Conservation (phyloP, 345 rosid genomes). For the Reutealis trisperma region DNA sequence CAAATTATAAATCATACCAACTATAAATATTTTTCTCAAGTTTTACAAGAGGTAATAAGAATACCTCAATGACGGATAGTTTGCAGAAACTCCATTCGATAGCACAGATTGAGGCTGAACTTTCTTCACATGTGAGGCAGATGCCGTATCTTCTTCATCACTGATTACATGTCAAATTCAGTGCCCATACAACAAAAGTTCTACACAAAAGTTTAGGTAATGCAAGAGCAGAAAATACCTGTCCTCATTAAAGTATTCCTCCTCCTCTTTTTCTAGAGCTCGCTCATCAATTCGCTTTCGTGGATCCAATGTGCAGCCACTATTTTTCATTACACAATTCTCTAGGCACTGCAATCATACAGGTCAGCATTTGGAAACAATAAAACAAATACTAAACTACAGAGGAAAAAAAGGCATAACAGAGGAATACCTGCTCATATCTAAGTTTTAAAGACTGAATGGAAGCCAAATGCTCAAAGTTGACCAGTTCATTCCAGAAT, state of each 20-base stretch:
- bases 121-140: slow-evolving; percentile 62
- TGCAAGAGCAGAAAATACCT: slow-evolving; percentile 45
- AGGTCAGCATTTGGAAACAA: slow-evolving; percentile 20
- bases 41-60: slow-evolving; percentile 9
- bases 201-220: background rate
- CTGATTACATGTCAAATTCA: slow-evolving; percentile 45
- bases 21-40: background rate
- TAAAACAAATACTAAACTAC: slow-evolving; percentile 11
- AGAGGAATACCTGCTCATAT: slow-evolving; percentile 67
- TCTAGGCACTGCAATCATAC: slow-evolving; percentile 70
- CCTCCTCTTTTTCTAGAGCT: slow-evolving; percentile 95
- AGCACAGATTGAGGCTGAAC: slow-evolving; percentile 52
- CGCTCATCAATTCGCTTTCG: slow-evolving; percentile 82
- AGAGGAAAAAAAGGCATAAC: background rate
- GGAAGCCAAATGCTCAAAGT: slow-evolving; percentile 58
- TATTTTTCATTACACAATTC: slow-evolving; percentile 54
- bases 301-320: slow-evolving; percentile 51
- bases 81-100: slow-evolving; percentile 75
- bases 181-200: background rate
- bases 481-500: slow-evolving; percentile 75
- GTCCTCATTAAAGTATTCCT: slow-evolving; percentile 96
- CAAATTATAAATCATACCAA: background rate
- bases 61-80: slow-evolving; percentile 62
- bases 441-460: slow-evolving; percentile 66
- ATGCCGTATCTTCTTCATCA: slow-evolving; percentile 90